Percentiles rank a stretch among this genome's conserved stretches.
Evolutionary conservation across 495 filamentous ascomycete genomes (phyloP).

Genomic region (Barbatosphaeria neglecta): DNA sequence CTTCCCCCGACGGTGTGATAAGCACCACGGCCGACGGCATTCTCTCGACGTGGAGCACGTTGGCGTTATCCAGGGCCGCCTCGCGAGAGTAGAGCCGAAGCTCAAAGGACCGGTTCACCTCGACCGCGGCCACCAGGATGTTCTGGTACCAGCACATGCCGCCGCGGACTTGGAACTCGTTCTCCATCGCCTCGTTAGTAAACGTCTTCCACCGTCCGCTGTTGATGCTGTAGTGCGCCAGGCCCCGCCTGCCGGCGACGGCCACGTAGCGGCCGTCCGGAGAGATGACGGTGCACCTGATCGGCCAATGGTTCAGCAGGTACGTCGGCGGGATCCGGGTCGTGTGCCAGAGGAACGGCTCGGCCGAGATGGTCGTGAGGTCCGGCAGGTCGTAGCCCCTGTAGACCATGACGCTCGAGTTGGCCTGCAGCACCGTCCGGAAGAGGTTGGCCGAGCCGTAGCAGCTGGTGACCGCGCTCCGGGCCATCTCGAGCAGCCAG

Average conservation of each 20-base stretch:
- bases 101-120: constrained; percentile 72
- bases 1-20: constrained; percentile 77
- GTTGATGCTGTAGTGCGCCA: constrained; percentile 91
- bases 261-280: constrained; percentile 89
- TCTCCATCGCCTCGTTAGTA: constrained; percentile 65
- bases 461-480: constrained; percentile 81
- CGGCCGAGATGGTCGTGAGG: constrained; percentile 81
- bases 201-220: constrained; percentile 96
- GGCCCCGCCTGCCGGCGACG: constrained; percentile 78
- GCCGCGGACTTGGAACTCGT: constrained; percentile 81
- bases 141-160: constrained; percentile 99
- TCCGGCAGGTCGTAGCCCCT: constrained; percentile 85
- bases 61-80: constrained; percentile 58
- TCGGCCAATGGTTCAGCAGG: constrained; percentile 83
- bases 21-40: constrained; percentile 77
- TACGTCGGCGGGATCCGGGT: constrained; percentile 77
- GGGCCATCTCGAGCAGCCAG: constrained; percentile 84
- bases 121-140: constrained; percentile 86
- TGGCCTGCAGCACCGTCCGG: constrained; percentile 77
- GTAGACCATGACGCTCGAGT: constrained; percentile 77
- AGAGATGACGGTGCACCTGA: constrained; percentile 74
- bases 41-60: constrained; percentile 60
- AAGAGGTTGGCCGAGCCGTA: constrained; percentile 84
- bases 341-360: constrained; percentile 85
- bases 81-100: constrained; percentile 89